Conservation (phyloP, 2,329 filamentous ascomycete species). For the Metarhizium sp. region DNA sequence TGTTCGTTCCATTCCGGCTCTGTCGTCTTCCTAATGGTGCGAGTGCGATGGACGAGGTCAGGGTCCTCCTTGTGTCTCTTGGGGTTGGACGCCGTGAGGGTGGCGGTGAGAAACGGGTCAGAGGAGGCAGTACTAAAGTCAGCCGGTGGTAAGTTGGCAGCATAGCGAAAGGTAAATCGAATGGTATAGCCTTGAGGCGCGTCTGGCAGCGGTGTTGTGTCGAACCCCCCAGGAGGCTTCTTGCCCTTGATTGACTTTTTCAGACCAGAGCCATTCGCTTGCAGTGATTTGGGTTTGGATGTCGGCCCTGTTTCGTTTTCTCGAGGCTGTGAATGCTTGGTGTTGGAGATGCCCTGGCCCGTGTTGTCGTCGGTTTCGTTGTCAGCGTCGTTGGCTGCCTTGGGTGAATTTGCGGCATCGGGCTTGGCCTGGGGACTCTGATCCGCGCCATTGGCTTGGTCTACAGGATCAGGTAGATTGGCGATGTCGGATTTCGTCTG, state of each 20-base stretch:
- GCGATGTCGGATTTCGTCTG: neutral
- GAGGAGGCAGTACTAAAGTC: slow-evolving; percentile 71
- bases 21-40: slow-evolving; percentile 61
- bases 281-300: neutral
- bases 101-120: slow-evolving; percentile 74
- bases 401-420: neutral
- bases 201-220: slow-evolving; percentile 65
- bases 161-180: slow-evolving; percentile 75
- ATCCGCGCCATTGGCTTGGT: no score
- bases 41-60: slow-evolving; percentile 62
- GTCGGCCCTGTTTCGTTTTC: neutral
- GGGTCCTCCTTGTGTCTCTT: slow-evolving; percentile 82
- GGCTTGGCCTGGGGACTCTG: neutral
- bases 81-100: slow-evolving; percentile 61
- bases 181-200: slow-evolving; percentile 74
- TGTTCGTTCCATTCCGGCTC: slow-evolving; percentile 75
- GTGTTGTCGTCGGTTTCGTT: neutral
- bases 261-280: slow-evolving; percentile 6
- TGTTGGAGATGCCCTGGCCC: neutral
- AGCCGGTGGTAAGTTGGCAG: slow-evolving; percentile 70
- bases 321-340: neutral
- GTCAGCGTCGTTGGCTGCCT: neutral
- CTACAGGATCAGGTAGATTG: neutral
- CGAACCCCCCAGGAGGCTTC: slow-evolving; percentile 65
- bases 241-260: slow-evolving; percentile 18